Base-by-base conservation (phyloP, 176 grass and related monocot species). In the Avena eriantha region DNA sequence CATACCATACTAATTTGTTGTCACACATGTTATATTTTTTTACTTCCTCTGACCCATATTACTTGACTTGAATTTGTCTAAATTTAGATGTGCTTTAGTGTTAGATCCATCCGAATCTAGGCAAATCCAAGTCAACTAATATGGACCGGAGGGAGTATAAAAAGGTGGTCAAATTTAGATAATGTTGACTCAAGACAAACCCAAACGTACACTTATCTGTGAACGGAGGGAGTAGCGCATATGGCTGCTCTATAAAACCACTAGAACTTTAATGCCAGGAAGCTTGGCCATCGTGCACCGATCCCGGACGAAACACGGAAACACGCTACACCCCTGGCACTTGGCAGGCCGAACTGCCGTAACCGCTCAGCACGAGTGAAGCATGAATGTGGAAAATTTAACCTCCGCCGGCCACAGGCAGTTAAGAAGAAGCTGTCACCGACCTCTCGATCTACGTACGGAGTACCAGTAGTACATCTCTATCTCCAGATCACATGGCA, bases 361-460 rank as follows among this genome's bases (percentile, higher is more conserved):
- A 56, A 14, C 70, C 43, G 0, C 47, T 23, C 45, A 10, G 46
- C 72, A 75, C 15, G 47, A 51, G 10, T 4, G 72, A 75, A 75
- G 72, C 72, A 75, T 75, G 72, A 49, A 16, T 1, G 1, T 11
- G 22, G 39, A 50, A 49, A 10, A 1, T 1, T 29, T 49, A 29
- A 50, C 72, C 45, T 4, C 11, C 0, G 4, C 22, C 10, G 36
- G 36, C 36, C 5, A 7, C 39, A 41, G 24, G n/a, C 43, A 74
- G 71, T 50, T 75, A 75, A 75, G 72, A 50, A 29, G 72, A 17
- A 75, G 72, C 72, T 48, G 70, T 43, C 69, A 73, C 70, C 43
- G 70, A 16, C 43, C 71, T 48, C n/a, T 23, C 29, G 29, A 29
- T 29, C 29, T 29, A 29, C 29, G 29, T 29, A 29, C 29, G 29